phyloP scores from a whole-genome alignment of 2,329 filamentous ascomycete species.

The Fusarium zealandicum region DNA sequence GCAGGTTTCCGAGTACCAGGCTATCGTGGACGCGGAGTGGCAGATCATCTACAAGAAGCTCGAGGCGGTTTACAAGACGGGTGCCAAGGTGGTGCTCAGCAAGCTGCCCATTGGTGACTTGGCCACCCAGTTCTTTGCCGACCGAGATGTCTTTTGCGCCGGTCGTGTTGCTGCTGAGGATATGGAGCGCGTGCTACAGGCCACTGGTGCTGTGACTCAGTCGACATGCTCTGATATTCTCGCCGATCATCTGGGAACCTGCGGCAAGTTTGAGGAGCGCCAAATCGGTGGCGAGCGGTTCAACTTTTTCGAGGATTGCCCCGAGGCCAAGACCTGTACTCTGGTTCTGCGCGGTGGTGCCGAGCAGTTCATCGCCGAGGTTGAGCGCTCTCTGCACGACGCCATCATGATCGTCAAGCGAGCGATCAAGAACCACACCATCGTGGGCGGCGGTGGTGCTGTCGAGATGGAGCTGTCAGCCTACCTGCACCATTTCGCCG shows the following conservation, averaged over 20 bases:
- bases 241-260: constrained; percentile 86
- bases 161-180: constrained; percentile 91
- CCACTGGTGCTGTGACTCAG: constrained; percentile 89
- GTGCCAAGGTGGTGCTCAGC: constrained; percentile 95
- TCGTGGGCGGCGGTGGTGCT: constrained; percentile 94
- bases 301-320: constrained; percentile 98
- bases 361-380: constrained; percentile 98
- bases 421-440: constrained; percentile 90
- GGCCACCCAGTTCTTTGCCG: constrained; percentile 96
- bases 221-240: constrained; percentile 97
- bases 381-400: constrained; percentile 96
- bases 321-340: constrained; percentile 95
- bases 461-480: constrained; percentile 96
- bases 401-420: constrained; percentile 99
- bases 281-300: constrained; percentile 97
- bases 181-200: constrained; percentile 94
- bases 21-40: constrained; percentile 99
- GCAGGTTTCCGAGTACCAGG: constrained; percentile 98
- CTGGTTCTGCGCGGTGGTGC: constrained; percentile 93
- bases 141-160: constrained; percentile 97
- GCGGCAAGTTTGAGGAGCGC: constrained; percentile 89
- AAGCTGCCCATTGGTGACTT: constrained; percentile 97
- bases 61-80: constrained; percentile 90
- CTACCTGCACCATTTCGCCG: constrained; percentile 90
- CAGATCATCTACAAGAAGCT: constrained; percentile 99